phyloP scores from a whole-genome alignment of 495 filamentous ascomycete genomes.

The Thermochaetoides thermophila region DNA sequence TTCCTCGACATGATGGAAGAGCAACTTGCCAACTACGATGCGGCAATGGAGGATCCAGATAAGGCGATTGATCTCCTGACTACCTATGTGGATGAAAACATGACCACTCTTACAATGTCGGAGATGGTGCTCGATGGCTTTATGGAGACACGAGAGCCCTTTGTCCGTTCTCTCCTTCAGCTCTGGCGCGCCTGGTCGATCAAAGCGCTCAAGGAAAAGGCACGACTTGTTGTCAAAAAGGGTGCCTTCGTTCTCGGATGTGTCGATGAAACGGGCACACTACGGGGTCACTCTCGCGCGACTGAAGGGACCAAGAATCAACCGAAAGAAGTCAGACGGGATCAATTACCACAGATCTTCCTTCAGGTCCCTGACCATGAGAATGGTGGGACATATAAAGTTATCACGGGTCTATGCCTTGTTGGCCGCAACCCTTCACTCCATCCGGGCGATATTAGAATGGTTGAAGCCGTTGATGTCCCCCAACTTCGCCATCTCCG shows the following conservation, averaged over 20 bases:
- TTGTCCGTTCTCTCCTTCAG: slow-evolving; percentile 55
- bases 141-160: slow-evolving; percentile 59
- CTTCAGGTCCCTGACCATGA: slow-evolving; percentile 52
- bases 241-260: slow-evolving; percentile 85
- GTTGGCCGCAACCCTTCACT: slow-evolving; percentile 88
- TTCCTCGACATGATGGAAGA: slow-evolving; percentile 52
- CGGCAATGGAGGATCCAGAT: slow-evolving; percentile 47
- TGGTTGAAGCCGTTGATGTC: slow-evolving; percentile 71
- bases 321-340: too few species aligned
- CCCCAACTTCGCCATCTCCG: slow-evolving; percentile 56
- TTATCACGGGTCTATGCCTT: slow-evolving; percentile 68
- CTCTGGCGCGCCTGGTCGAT: slow-evolving; percentile 75
- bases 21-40: slow-evolving; percentile 49
- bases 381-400: slow-evolving; percentile 34
- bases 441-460: slow-evolving; percentile 83
- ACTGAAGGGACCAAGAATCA: slow-evolving; percentile 17
- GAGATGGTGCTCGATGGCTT: slow-evolving; percentile 69
- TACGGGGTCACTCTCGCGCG: slow-evolving; percentile 46
- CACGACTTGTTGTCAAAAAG: slow-evolving; percentile 63
- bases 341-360: slow-evolving; percentile 71
- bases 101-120: slow-evolving; percentile 58
- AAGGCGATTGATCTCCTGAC: slow-evolving; percentile 51
- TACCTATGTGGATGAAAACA: slow-evolving; percentile 72
- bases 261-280: slow-evolving; percentile 63
- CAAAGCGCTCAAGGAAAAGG: slow-evolving; percentile 83